These are phyloP conservation scores for Saccharomycopsis sp. DNA, from an alignment of 805 yeast genomes.

Conservation along the genomic window DNA sequence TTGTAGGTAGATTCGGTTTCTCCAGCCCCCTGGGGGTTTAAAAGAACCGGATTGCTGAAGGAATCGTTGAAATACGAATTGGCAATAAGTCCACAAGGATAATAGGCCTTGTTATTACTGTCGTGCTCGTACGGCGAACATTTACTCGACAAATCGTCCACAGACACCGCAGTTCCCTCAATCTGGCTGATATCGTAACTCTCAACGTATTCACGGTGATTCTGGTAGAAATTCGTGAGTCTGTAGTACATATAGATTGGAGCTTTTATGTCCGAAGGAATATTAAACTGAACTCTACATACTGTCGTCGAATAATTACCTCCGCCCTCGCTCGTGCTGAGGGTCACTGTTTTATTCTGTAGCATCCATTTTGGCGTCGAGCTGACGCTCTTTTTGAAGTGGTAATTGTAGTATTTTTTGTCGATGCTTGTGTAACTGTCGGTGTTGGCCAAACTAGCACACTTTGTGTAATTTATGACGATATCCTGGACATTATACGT, in stretches of 20 bases:
- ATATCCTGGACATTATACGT: slow-evolving; percentile 70
- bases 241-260: slow-evolving; percentile 78
- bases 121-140: slow-evolving; percentile 30
- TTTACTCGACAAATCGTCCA: slow-evolving; percentile 40
- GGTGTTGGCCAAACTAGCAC: slow-evolving; percentile 46
- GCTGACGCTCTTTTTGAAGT: slow-evolving; percentile 42
- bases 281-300: slow-evolving; percentile 65
- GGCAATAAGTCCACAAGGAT: slow-evolving; percentile 84
- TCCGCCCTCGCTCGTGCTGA: slow-evolving; percentile 4
- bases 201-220: slow-evolving; percentile 89
- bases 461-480: slow-evolving; percentile 67
- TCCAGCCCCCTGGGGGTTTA: slow-evolving; percentile 28
- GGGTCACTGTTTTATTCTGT: slow-evolving; percentile 33
- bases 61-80: slow-evolving; percentile 78
- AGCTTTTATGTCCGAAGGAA: slow-evolving; percentile 62
- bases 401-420: slow-evolving; percentile 46
- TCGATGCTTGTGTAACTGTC: slow-evolving; percentile 47
- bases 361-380: slow-evolving; percentile 52
- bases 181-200: slow-evolving; percentile 78
- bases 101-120: slow-evolving; percentile 28
- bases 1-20: slow-evolving; percentile 37
- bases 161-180: slow-evolving; percentile 62
- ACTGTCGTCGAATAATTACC: slow-evolving; percentile 32
- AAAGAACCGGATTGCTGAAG: slow-evolving; percentile 37
- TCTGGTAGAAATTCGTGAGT: slow-evolving; percentile 87